phyloP scores from a whole-genome alignment of 768 basidiomycete species.

The Leucosporidium yakuticum region DNA sequence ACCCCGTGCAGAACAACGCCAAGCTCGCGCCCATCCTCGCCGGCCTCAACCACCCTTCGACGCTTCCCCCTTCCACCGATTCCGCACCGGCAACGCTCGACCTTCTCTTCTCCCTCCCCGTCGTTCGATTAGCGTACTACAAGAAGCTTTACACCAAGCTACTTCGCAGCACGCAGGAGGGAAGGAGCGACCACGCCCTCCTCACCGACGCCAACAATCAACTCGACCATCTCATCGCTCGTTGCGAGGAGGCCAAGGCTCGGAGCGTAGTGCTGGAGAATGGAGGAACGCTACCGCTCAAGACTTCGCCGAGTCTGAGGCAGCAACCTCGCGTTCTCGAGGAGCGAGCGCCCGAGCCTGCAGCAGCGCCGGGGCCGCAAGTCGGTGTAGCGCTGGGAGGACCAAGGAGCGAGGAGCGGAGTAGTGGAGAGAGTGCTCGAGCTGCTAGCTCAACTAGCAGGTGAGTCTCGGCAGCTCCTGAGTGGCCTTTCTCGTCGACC shows the following conservation, averaged over 20 bases:
- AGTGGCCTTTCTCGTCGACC: not conserved
- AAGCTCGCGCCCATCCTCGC: conserved; percentile 63
- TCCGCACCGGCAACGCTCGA: conserved; percentile 57
- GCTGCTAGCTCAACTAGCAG: conserved; percentile 16
- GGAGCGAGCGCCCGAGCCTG: conserved; percentile 15
- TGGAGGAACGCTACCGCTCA: too few species aligned
- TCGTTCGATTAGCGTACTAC: conserved; percentile 79
- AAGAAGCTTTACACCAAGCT: conserved; percentile 79
- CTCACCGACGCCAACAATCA: conserved; percentile 73
- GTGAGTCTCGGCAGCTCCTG: conserved; percentile 2
- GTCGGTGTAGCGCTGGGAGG: not conserved
- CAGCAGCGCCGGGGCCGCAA: not conserved
- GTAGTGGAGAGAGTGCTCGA: conserved; percentile 4
- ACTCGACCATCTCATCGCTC: conserved; percentile 65
- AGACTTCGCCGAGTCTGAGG: not conserved
- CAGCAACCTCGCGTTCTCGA: not conserved
- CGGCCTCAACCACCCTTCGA: conserved; percentile 63
- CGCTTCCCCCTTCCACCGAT: conserved; percentile 51
- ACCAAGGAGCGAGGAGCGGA: conserved; percentile 2
- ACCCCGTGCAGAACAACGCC: conserved; percentile 67
- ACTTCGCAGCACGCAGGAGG: conserved; percentile 76
- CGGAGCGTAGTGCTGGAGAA: conserved; percentile 2
- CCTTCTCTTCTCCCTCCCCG: conserved; percentile 77
- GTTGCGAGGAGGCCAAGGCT: conserved; percentile 19
- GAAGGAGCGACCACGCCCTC: conserved; percentile 76